These are phyloP conservation scores for Flaveria floridana DNA, from an alignment of 140 eudicot species.

Conservation along the genomic window DNA sequence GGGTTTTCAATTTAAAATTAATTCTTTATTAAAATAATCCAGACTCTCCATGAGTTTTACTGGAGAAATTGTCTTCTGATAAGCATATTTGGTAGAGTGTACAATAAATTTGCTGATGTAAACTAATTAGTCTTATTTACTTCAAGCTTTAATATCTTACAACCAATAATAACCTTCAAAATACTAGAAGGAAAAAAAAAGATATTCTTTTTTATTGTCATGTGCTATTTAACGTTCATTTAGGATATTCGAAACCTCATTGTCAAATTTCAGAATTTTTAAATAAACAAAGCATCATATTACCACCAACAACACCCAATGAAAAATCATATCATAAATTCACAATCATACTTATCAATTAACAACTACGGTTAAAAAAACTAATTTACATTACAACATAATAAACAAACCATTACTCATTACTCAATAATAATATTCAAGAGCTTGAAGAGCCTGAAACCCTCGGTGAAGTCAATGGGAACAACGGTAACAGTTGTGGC, in stretches of 20 bases:
- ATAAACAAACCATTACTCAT: constrained; percentile 8
- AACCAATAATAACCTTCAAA: neutral
- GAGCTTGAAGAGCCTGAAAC: constrained; percentile 42
- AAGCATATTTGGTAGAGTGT: neutral
- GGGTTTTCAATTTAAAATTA: too few species aligned
- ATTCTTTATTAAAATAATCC: too few species aligned
- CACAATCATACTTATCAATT: neutral
- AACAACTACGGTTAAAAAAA: constrained; percentile 20
- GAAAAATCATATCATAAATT: neutral
- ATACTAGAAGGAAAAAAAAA: neutral
- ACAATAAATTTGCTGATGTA: neutral
- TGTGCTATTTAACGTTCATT: neutral
- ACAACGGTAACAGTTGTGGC: constrained; percentile 65
- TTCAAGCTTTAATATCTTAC: neutral
- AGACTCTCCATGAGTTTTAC: too few species aligned
- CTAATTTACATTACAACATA: constrained; percentile 8
- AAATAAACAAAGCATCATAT: neutral
- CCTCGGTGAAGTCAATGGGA: constrained; percentile 72
- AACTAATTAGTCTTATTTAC: neutral
- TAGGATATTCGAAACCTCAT: constrained; percentile 2
- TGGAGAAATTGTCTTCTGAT: neutral
- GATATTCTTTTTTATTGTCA: neutral
- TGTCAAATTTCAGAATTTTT: neutral
- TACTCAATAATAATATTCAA: neutral
- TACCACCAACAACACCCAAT: neutral